Conservation (phyloP, 2,329 filamentous ascomycete genomes). For the Cytospora schulzeri region DNA sequence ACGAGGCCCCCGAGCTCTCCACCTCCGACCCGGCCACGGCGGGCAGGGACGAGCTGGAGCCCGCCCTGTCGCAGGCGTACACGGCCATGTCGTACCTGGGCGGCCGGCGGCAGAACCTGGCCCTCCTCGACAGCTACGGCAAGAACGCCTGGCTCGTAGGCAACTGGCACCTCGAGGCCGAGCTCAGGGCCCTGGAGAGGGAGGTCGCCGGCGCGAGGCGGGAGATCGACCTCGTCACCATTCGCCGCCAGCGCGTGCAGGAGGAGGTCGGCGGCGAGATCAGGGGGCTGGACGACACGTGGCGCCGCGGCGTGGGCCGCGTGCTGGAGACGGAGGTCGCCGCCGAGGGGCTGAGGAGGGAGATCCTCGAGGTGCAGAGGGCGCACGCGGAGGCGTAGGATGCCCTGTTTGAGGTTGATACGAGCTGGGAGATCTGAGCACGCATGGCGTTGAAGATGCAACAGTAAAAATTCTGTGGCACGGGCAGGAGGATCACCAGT, state of each 20-base stretch:
- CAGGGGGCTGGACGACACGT: constrained; percentile 68
- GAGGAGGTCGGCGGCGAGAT: constrained; percentile 74
- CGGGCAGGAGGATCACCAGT: background rate
- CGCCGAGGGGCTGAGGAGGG: constrained; percentile 68
- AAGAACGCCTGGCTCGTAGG: constrained; percentile 90
- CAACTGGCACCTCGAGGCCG: constrained; percentile 78
- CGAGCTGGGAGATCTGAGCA: background rate
- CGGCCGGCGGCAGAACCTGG: constrained; percentile 58
- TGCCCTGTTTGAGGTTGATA: background rate
- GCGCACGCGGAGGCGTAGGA: constrained; percentile 21
- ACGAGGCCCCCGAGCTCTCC: constrained; percentile 71
- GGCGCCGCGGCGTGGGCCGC: constrained; percentile 76
- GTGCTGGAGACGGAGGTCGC: constrained; percentile 88
- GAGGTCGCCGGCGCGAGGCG: constrained; percentile 70
- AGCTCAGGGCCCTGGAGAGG: constrained; percentile 68
- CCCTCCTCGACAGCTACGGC: constrained; percentile 77
- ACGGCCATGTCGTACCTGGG: constrained; percentile 54
- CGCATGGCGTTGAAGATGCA: background rate
- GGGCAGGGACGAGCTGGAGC: constrained; percentile 53
- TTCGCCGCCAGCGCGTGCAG: constrained; percentile 69
- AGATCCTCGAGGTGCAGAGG: constrained; percentile 67
- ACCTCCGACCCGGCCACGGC: constrained; percentile 39
- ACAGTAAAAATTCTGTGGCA: background rate
- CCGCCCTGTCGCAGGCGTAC: constrained; percentile 60
- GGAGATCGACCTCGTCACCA: constrained; percentile 73